Base-by-base conservation (phyloP, 495 filamentous ascomycete genomes). In the Neurospora hispaniola region DNA sequence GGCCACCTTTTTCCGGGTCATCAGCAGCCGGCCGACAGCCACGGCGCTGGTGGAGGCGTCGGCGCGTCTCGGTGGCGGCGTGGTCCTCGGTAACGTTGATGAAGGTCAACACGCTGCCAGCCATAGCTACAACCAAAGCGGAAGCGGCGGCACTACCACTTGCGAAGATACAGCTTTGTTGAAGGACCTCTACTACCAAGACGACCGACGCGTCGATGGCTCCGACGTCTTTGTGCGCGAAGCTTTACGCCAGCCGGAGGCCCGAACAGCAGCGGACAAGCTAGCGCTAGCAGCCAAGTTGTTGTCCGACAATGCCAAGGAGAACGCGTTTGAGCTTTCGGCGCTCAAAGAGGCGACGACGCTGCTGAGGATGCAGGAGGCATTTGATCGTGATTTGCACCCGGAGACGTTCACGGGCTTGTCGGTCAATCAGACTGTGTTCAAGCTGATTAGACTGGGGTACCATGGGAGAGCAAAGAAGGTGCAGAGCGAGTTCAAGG, bases 151-250 rank as follows among this genome's bases (percentile, higher is more conserved):
- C 23, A 62, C 54, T 1, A 62, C 54, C 12, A 62, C 54, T 1
- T 62, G 54, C 31, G 89, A 93, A 69, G 96, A 98, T 76, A 86
- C 85, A 4, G 91, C 96, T 23, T 80, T 99, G 11, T 88, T 98
- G 12, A 98, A 98, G 78, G 96, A 98, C 79, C 86, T 99, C 35
- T 99, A 95, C 82, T 98, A 99, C 78, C 96, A 98, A 83, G 96
- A 98, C 77, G 96, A 99, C 80, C 91, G 94, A 8, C 91, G 94
- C 0, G 83, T 93, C 31, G 96, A 99, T 74, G 94, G 96, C 20
- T 90, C 96, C 1, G 91, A 94, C 73, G 89, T 98, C 8, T 91
- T 98, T 62, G 79, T 98, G 59, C 86, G 88, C 16, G 95, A 99
- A 83, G 93, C 93, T 0, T 81, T 97, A 7, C 80, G 84, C 7